Evolutionary conservation across 768 basidiomycete genomes (phyloP).

Genomic region (Rubroboletus satanas): DNA sequence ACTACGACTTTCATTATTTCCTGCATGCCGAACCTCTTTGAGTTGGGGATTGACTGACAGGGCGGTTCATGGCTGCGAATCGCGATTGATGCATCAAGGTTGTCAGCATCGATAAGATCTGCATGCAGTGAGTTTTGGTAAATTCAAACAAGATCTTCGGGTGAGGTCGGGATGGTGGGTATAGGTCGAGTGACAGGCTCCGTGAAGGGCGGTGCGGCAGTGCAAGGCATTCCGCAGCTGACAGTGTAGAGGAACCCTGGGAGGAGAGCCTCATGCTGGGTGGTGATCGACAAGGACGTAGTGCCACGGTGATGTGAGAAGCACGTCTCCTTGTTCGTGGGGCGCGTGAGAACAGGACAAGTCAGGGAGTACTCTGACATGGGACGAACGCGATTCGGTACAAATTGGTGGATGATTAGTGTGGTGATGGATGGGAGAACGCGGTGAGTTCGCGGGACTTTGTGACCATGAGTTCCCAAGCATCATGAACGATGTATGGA

Average conservation of each 20-base stretch:
- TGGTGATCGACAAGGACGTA: neutral
- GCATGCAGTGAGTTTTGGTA: neutral
- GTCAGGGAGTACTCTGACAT: neutral
- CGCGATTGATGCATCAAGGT: neutral
- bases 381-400: neutral
- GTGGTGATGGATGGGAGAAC: neutral
- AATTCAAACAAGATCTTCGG: neutral
- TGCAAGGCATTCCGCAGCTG: neutral
- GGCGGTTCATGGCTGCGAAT: neutral
- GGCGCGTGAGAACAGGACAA: neutral
- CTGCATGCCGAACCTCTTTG: neutral
- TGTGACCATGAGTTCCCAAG: neutral
- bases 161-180: neutral
- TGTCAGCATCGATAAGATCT: neutral
- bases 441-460: conserved; percentile 9
- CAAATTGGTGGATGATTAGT: neutral
- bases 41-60: neutral
- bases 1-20: neutral
- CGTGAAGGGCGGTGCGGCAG: neutral
- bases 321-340: neutral
- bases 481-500: neutral
- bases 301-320: conserved; percentile 10
- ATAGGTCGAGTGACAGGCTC: neutral
- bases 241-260: neutral
- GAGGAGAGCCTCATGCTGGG: neutral